Conservation (phyloP, 2,329 filamentous ascomycete species). For the Pyricularia pennisetigena region DNA sequence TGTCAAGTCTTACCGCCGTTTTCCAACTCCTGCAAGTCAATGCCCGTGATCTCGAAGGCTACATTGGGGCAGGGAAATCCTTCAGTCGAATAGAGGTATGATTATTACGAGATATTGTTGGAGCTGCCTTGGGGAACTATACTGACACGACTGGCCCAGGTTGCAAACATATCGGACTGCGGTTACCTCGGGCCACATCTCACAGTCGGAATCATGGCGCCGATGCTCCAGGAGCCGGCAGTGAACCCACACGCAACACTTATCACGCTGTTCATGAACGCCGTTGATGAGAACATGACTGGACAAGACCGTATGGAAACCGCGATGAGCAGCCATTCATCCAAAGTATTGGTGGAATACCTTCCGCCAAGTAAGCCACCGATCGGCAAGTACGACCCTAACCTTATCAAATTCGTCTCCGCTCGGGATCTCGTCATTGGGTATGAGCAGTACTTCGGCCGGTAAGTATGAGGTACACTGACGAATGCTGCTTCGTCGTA, state of each 20-base stretch:
- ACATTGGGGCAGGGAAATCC: background rate
- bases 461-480: background rate
- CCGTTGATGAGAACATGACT: constrained; percentile 13
- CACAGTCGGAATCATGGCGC: background rate
- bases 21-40: background rate
- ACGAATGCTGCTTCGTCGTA: background rate
- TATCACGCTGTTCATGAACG: constrained; percentile 29
- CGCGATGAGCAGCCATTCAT: background rate
- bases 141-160: background rate
- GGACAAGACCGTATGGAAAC: constrained; percentile 6
- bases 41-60: background rate
- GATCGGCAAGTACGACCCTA: background rate
- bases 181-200: background rate
- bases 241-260: constrained; percentile 28
- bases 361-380: background rate
- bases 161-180: background rate
- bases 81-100: background rate
- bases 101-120: background rate
- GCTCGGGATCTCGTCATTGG: background rate
- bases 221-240: background rate
- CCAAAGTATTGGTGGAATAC: background rate
- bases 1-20: background rate
- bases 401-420: background rate
- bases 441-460: background rate
- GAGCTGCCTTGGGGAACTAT: background rate